A percentile compares a stretch with the other conserved stretches of the same genome.
phyloP scores from a whole-genome alignment of 108 stramenopile genomes.

The Pelagomonas calceolata region DNA sequence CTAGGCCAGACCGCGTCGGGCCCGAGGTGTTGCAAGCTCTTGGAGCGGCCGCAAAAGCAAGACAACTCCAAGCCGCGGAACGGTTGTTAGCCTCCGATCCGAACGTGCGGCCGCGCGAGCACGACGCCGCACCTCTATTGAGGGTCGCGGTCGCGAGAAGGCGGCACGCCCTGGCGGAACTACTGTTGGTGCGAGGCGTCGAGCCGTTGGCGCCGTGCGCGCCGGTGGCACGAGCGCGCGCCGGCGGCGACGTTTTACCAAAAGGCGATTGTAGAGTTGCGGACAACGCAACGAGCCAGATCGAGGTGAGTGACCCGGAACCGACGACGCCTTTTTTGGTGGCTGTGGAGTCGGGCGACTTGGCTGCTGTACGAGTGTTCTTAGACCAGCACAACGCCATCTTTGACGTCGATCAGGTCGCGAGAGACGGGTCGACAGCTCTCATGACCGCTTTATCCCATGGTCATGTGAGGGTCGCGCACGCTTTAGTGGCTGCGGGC shows the following conservation, averaged over 20 bases:
- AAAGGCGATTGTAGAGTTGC: too few species aligned
- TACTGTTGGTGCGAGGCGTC: neutral
- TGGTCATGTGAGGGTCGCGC: neutral
- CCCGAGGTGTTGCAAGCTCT: too few species aligned
- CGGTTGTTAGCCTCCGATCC: neutral
- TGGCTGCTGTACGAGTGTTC: neutral
- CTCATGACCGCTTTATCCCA: neutral
- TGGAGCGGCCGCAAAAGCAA: neutral
- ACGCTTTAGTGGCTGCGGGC: neutral
- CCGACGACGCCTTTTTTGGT: neutral
- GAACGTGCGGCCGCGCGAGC: neutral
- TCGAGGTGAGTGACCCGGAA: neutral
- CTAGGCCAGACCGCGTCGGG: too few species aligned
- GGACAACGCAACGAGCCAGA: neutral
- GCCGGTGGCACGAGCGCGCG: neutral
- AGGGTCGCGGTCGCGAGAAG: neutral
- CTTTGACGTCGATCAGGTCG: neutral
- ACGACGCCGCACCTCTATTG: neutral
- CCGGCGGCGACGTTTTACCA: neutral
- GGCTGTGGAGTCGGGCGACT: neutral
- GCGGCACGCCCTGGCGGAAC: neutral
- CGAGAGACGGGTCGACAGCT: neutral
- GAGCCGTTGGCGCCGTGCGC: neutral
- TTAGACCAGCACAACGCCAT: neutral
- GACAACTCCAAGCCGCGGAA: neutral